A percentile compares a stretch with the other conserved stretches of the same genome.
Evolutionary conservation across 23 red algal genomes (phyloP).

Genomic region (Chondrus crispus): DNA sequence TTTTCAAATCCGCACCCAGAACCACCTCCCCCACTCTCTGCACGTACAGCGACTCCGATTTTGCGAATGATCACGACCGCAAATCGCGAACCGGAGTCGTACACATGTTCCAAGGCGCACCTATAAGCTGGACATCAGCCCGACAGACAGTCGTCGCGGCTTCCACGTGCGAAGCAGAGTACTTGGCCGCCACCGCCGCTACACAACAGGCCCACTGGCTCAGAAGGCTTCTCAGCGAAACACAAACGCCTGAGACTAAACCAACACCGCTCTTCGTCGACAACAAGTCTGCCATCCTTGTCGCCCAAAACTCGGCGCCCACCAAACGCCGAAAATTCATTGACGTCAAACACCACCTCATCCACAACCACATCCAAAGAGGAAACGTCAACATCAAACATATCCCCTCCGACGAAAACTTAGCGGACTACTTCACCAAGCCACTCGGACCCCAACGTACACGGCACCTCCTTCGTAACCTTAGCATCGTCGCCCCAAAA

Average conservation of each 20-base stretch:
- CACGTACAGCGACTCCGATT: not conserved
- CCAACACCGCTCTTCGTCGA: not conserved
- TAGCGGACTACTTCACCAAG: too few species aligned
- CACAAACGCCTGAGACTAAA: not conserved
- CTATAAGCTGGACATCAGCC: not conserved
- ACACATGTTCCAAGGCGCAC: not conserved
- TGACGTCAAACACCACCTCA: not conserved
- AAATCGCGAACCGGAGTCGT: not conserved
- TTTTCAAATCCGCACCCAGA: not conserved
- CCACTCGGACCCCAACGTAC: too few species aligned
- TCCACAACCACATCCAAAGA: not conserved
- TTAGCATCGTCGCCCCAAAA: too few species aligned
- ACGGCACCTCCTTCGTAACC: too few species aligned
- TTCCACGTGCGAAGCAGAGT: not conserved
- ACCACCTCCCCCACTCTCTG: too few species aligned
- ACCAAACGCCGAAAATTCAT: not conserved
- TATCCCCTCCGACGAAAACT: too few species aligned
- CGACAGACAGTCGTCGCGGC: not conserved
- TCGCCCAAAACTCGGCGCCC: not conserved
- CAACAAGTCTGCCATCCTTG: not conserved
- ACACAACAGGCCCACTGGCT: not conserved
- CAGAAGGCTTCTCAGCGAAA: not conserved
- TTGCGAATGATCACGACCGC: not conserved
- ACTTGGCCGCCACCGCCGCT: not conserved
- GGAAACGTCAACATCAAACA: too few species aligned